phyloP scores from a whole-genome alignment of 176 grass and related monocot genomes.

The Oryza rufipogon region DNA sequence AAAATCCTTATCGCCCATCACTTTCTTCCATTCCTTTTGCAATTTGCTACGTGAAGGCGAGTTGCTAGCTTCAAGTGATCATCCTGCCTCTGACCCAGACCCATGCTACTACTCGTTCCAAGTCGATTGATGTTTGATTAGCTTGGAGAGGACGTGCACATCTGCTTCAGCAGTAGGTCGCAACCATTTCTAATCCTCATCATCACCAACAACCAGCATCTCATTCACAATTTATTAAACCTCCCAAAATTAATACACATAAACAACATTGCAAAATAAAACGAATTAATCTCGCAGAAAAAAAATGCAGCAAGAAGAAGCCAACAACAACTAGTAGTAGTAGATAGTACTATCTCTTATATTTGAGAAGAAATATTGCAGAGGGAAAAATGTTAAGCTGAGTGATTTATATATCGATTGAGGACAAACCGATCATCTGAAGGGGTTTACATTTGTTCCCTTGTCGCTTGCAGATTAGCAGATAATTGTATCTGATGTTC shows the following conservation, averaged over 20 bases:
- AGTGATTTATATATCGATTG: background rate
- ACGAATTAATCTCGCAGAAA: background rate
- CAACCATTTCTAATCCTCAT: slow-evolving; percentile 27
- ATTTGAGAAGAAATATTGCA: background rate
- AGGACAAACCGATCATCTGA: background rate
- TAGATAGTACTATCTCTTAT: background rate
- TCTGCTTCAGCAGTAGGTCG: slow-evolving; percentile 16
- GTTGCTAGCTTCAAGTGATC: background rate
- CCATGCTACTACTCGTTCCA: no score
- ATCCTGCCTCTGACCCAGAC: background rate
- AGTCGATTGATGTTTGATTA: slow-evolving; percentile 32
- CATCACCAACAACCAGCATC: slow-evolving; percentile 29
- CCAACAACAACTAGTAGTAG: no score
- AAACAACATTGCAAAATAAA: background rate
- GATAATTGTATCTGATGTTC: slow-evolving; percentile 3
- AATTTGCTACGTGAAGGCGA: background rate
- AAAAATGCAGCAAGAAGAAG: background rate
- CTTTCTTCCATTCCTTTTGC: background rate
- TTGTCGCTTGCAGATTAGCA: background rate
- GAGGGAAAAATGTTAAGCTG: background rate
- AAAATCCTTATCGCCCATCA: background rate
- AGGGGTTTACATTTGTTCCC: slow-evolving; percentile 2
- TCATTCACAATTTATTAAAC: background rate
- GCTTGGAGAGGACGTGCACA: slow-evolving; percentile 38
- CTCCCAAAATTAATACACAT: background rate